Base-by-base conservation (phyloP, 495 filamentous ascomycete genomes). In the Lindgomyces ingoldianus region DNA sequence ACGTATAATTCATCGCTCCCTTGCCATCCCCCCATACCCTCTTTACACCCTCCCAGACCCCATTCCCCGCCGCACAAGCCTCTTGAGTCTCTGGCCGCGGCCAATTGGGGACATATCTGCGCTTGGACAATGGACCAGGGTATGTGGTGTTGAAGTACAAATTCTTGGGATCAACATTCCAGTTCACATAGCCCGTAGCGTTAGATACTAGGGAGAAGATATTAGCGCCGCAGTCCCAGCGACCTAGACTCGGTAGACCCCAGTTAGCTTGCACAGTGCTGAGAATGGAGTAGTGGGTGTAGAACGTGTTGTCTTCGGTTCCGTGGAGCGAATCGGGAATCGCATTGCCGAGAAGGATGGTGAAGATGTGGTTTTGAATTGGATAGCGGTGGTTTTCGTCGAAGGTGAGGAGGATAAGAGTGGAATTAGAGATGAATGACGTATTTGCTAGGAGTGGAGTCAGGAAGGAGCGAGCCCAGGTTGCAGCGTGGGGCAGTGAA, bases 171-270 rank as follows among this genome's bases (percentile, higher is more conserved):
- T 82, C 75, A 33, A 82, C 78, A 2, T 78, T 59, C 52, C 74
- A 79, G 70, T 83, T 89, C 36, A 73, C 62, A 69, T 39, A 87
- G 33, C 84, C 33, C 6, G 33, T 39, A 14, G 14, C 33, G 33
- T 39, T 39, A 39, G 14, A 39, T 39, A 87, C 83, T n/a, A 85
- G 72, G 29, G 81, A 69, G 58, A 89, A 84, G 19, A 89, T 77
- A 60, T 90, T 90, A 29, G 87, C 87, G 59, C 87, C 87, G 44
- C 87, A 86, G 66, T 90, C 87, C 77, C 85, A 89, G 67, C 87
- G 80, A 11, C 87, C 87, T 9, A 90, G 81, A 30, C 83, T 87
- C 18, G 85, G 83, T 33, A 89, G 77, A 14, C 76, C 84, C 86
- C 86, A 89, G 79, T 91, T 91, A 9, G 83, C 84, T 25, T 81